phyloP scores from a whole-genome alignment of 2,329 filamentous ascomycete genomes.

The Trichoderma atrobrunneum region DNA sequence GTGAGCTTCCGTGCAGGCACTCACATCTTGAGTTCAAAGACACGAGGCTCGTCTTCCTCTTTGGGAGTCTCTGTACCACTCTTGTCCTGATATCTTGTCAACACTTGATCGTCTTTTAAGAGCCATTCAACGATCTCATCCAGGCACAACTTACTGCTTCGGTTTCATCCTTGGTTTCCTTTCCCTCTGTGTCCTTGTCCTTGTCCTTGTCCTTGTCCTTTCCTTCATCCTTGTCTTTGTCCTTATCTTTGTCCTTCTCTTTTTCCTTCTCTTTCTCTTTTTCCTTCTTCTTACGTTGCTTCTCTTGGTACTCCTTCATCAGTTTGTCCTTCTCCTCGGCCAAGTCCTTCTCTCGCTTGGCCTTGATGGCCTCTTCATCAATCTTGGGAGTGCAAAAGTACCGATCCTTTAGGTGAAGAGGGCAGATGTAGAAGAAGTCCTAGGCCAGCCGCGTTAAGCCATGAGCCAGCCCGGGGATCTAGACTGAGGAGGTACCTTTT shows the following conservation, averaged over 20 bases:
- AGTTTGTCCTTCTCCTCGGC: constrained; percentile 63
- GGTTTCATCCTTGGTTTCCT: constrained; percentile 35
- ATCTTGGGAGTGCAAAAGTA: constrained; percentile 76
- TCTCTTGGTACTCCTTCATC: constrained; percentile 77
- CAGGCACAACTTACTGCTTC: constrained; percentile 21
- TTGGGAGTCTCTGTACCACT: constrained; percentile 22
- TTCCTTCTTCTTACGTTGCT: constrained; percentile 64
- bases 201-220: constrained; percentile 35
- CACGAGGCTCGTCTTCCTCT: constrained; percentile 70
- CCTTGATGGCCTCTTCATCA: constrained; percentile 63
- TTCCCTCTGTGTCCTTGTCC: constrained; percentile 34
- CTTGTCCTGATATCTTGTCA: constrained; percentile 31
- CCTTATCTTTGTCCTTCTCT: constrained; percentile 43
- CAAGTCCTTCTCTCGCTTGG: constrained; percentile 58
- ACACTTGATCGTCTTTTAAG: constrained; percentile 16
- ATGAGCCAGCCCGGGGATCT: neutral
- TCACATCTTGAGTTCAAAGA: constrained; percentile 81
- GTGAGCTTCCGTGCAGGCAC: constrained; percentile 19
- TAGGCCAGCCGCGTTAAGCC: constrained; percentile 20
- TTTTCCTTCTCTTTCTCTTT: constrained; percentile 59
- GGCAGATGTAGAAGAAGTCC: constrained; percentile 92
- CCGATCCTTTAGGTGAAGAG: constrained; percentile 75
- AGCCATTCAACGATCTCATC: constrained; percentile 24
- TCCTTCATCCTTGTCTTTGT: constrained; percentile 42
- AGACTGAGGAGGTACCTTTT: constrained; percentile 60